Conservation (phyloP, 331 rosid genomes). For the Pyracantha coccinea region DNA sequence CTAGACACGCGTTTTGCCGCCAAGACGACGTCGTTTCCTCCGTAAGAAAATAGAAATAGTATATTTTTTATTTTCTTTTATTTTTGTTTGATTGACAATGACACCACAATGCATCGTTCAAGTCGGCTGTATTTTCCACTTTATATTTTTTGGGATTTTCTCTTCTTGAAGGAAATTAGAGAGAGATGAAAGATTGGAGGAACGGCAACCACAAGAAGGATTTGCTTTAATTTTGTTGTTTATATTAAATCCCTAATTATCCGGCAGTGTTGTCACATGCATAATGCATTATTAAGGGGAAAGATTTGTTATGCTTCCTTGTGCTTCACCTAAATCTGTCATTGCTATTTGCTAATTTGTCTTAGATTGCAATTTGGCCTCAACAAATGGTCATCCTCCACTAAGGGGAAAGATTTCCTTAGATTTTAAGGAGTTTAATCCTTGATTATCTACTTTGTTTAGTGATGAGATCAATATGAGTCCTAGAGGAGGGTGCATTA, state of each 20-base stretch:
- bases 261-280: background rate
- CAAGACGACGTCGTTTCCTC: background rate
- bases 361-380: no score
- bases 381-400: no score
- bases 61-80: background rate
- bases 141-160: background rate
- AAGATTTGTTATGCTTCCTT: no score
- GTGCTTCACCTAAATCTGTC: background rate
- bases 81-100: background rate
- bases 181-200: no score
- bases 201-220: background rate
- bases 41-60: background rate
- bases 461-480: no score
- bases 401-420: no score
- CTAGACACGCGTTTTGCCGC: background rate
- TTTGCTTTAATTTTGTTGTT: background rate
- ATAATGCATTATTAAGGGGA: no score
- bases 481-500: no score
- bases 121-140: background rate
- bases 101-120: background rate
- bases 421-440: no score
- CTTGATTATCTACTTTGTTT: no score
- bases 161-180: background rate
- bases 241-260: background rate
- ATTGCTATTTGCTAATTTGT: no score